A percentile compares a stretch with the other conserved stretches of the same genome.
These are phyloP conservation scores for Erysimum cheiranthoides DNA, from an alignment of 345 rosid genomes.

Conservation along the genomic window DNA sequence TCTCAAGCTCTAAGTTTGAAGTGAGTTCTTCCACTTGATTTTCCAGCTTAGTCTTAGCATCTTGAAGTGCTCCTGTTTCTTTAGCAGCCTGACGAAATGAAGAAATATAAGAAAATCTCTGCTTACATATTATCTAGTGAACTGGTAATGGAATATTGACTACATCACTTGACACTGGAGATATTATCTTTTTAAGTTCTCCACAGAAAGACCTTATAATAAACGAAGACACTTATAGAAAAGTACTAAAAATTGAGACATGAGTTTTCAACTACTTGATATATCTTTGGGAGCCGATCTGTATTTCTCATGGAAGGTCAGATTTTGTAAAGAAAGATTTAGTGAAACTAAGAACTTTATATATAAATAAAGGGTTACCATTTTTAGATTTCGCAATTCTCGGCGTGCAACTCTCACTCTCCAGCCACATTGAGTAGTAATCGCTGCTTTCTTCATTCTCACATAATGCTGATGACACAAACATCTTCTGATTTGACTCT, in stretches of 20 bases:
- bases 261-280: conserved; percentile 2
- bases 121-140: neutral
- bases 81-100: conserved; percentile 45
- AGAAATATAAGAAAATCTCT: conserved; percentile 11
- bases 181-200: neutral
- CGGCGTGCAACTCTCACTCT: conserved; percentile 74
- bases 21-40: conserved; percentile 48
- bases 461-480: conserved; percentile 54
- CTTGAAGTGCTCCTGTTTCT: conserved; percentile 52
- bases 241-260: neutral
- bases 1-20: conserved; percentile 55
- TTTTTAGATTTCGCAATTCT: conserved; percentile 78
- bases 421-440: conserved; percentile 80
- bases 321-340: neutral
- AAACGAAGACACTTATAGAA: neutral
- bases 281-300: neutral
- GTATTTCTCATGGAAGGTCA: neutral
- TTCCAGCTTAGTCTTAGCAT: conserved; percentile 49
- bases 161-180: neutral
- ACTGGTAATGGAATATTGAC: conserved; percentile 8
- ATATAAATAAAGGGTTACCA: conserved; percentile 53
- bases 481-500: conserved; percentile 77
- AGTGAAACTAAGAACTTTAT: conserved; percentile 6
- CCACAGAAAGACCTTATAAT: neutral
- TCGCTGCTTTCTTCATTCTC: conserved; percentile 70